Percentiles rank a stretch among this genome's conserved stretches.
Conservation (phyloP, 768 basidiomycete genomes). For the Phlegmacium glaucopus region DNA sequence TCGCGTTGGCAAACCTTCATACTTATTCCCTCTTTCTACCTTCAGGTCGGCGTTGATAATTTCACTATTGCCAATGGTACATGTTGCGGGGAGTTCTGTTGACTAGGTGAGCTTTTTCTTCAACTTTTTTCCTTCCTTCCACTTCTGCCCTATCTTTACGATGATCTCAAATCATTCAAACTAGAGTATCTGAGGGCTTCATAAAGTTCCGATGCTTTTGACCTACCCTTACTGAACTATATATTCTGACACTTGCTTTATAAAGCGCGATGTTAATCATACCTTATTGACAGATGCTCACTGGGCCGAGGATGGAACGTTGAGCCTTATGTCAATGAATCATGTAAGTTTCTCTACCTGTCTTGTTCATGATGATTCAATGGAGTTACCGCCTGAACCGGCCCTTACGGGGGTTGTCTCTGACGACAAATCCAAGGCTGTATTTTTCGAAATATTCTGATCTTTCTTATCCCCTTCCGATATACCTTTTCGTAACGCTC, state of each 20-base stretch:
- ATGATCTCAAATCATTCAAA: constrained; percentile 74
- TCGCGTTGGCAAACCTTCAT: constrained; percentile 5
- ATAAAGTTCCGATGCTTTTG: constrained; percentile 64
- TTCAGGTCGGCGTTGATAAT: not conserved
- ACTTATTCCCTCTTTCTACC: constrained; percentile 6
- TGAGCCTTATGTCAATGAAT: not conserved
- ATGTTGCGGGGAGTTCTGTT: not conserved
- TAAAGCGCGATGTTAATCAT: too few species aligned
- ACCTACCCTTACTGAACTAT: constrained; percentile 54
- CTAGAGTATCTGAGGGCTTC: constrained; percentile 88
- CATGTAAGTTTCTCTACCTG: constrained; percentile 9
- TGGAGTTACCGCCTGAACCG: constrained; percentile 87
- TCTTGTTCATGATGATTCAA: constrained; percentile 48
- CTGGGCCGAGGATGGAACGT: too few species aligned
- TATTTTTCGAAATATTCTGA: constrained; percentile 64
- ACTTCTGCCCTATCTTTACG: constrained; percentile 16
- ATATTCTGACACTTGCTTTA: not conserved
- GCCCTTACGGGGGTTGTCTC: constrained; percentile 30
- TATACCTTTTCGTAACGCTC: not conserved
- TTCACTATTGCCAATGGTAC: not conserved
- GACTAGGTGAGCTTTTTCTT: constrained; percentile 4
- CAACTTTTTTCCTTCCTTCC: not conserved
- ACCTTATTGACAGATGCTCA: too few species aligned
- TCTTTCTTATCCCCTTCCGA: constrained; percentile 11
- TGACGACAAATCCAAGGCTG: constrained; percentile 86